Base-by-base conservation (phyloP, 2,329 filamentous ascomycete species). In the Fusarium illudens region DNA sequence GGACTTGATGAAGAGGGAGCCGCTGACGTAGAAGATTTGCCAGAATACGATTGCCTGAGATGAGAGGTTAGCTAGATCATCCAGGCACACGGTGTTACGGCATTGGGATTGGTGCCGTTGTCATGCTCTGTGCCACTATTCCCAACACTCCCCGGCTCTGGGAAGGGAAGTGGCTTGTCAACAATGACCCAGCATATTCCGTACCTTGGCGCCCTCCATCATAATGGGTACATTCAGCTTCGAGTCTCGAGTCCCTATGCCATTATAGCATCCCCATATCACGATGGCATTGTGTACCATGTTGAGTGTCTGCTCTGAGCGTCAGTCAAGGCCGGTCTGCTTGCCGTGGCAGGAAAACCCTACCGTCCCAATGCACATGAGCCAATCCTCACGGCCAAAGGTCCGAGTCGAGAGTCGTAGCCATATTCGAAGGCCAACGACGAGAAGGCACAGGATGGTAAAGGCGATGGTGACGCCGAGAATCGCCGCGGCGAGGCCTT, bases 11-110 rank as follows among this genome's bases (percentile, higher is more conserved):
- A 61, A 62, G 0, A 52, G 13, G 2, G 60, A 64, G 11, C 19
- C 32, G 20, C 29, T 34, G 22, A 58, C 52, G 19, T 65, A 66
- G 30, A 65, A 61, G 4, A 66, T 42, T 20, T 62, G 57, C 61
- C 57, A 66, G 12, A 66, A 49, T 0, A 44, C 39, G 2, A 58
- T 33, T 2, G 25, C 17, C 57, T 63, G 15, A 8, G n/a, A 25
- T 8, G 9, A 25, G 6, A 8, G 4, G 2, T 22, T 1, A n/a
- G 13, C 22, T 3, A 62, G 6, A 2, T 32, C 4, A 15, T 2
- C 12, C 4, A 22, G 37, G 37, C 6, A 13, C 3, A 22, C 22
- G 4, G 1, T 3, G 13, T 15, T 6, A 15, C 13, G 19, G 19
- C 3, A 20, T 39, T 20, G 19, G 6, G 7, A 13, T n/a, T 42